phyloP scores from a whole-genome alignment of 257 asterid species.

The Penstemon eatonii region DNA sequence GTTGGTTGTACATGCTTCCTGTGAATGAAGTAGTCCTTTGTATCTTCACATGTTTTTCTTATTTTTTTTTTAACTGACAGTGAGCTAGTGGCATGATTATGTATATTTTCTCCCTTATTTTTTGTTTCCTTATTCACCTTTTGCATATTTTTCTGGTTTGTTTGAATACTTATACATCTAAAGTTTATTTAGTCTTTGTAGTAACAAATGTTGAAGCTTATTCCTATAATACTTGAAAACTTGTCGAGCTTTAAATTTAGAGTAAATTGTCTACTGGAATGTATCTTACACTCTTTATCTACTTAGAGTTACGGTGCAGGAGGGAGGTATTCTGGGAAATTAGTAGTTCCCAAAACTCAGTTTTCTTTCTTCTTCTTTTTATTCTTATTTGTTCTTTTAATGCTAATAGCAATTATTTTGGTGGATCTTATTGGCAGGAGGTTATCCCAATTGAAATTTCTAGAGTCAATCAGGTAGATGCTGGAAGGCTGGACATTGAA shows the following conservation, averaged over 20 bases:
- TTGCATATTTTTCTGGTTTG: background rate
- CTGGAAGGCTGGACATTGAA: slow-evolving; percentile 85
- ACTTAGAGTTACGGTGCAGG: too few species aligned
- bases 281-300: background rate
- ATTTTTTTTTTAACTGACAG: too few species aligned
- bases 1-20: background rate
- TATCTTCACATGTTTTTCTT: too few species aligned
- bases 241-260: background rate
- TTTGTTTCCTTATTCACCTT: too few species aligned
- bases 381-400: too few species aligned
- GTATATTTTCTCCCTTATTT: too few species aligned
- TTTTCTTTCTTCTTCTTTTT: too few species aligned
- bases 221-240: too few species aligned
- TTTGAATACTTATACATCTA: background rate
- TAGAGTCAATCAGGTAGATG: slow-evolving; percentile 91
- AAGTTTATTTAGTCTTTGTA: too few species aligned
- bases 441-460: slow-evolving; percentile 78
- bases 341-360: too few species aligned
- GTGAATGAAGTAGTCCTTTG: background rate
- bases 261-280: slow-evolving; percentile 4
- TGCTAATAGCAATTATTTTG: slow-evolving; percentile 17
- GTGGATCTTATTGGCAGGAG: slow-evolving; percentile 45
- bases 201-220: background rate
- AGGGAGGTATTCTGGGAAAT: too few species aligned
- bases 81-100: too few species aligned